Evolutionary conservation across 2,329 filamentous ascomycete species (phyloP).

Genomic region (Cercospora berteroae): DNA sequence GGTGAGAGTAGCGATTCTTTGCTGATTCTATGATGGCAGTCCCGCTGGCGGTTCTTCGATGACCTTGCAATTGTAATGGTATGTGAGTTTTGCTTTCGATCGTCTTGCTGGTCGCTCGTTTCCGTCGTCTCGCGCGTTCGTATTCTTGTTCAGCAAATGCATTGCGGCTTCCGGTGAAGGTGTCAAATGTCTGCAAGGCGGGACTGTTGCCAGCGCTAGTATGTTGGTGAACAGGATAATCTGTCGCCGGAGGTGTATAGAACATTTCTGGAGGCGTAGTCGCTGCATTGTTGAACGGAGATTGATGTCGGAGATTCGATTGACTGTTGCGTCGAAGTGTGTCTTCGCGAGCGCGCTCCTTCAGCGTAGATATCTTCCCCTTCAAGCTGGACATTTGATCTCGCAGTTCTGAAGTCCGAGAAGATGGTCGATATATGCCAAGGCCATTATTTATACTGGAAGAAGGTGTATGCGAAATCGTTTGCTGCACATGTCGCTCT

Average conservation of each 20-base stretch:
- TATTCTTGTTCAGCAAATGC: constrained; percentile 7
- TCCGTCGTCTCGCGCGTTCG: constrained; percentile 4
- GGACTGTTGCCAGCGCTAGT: constrained; percentile 15
- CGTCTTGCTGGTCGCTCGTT: constrained; percentile 23
- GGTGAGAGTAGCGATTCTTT: constrained; percentile 30
- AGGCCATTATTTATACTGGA: constrained; percentile 25
- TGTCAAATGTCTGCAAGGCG: neutral
- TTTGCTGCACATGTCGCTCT: constrained; percentile 23
- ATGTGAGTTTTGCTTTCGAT: constrained; percentile 21
- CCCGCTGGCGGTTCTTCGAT: constrained; percentile 31
- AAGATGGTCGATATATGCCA: constrained; percentile 63
- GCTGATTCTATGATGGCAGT: constrained; percentile 29
- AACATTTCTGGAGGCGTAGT: constrained; percentile 33
- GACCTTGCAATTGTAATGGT: constrained; percentile 12
- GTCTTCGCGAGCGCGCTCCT: constrained; percentile 75
- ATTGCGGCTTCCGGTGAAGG: constrained; percentile 3
- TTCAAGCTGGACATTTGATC: constrained; percentile 84
- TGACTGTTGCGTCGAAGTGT: constrained; percentile 74
- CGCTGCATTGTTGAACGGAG: constrained; percentile 70
- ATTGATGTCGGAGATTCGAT: constrained; percentile 67
- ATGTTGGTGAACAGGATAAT: neutral
- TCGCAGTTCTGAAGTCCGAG: constrained; percentile 70
- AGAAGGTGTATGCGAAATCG: constrained; percentile 14
- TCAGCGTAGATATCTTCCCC: constrained; percentile 76
- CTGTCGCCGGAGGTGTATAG: constrained; percentile 23